Evolutionary conservation across 2,329 filamentous ascomycete genomes (phyloP).

Genomic region (Botrytis tulipae): DNA sequence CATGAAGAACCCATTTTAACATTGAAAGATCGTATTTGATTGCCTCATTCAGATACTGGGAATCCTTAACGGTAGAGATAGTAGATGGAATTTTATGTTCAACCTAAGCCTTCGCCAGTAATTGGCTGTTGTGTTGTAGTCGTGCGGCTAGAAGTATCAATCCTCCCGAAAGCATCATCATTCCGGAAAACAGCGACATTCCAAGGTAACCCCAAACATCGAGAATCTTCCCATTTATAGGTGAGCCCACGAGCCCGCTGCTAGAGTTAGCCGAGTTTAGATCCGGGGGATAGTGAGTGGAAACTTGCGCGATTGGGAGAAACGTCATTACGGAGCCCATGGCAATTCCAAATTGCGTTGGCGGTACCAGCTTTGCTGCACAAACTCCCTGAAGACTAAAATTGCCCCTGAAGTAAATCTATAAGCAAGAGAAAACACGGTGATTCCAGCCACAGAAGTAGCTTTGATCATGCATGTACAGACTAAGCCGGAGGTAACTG

Average conservation of each 20-base stretch:
- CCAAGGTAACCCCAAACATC: constrained; percentile 26
- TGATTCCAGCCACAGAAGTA: constrained; percentile 11
- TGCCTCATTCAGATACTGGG: not conserved
- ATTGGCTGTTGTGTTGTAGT: constrained; percentile 21
- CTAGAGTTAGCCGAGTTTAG: not conserved
- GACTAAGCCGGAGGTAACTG: not conserved
- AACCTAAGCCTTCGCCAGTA: constrained; percentile 24
- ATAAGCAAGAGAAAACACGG: constrained; percentile 13
- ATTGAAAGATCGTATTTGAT: not conserved
- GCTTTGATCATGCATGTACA: constrained; percentile 14
- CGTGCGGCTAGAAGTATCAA: constrained; percentile 25
- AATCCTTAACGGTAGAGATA: not conserved
- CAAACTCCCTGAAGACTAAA: constrained; percentile 31
- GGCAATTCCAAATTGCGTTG: constrained; percentile 29
- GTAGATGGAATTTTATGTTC: not conserved
- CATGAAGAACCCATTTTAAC: not conserved
- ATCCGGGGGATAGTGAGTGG: not conserved
- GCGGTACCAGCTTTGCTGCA: constrained; percentile 25
- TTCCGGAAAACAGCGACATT: constrained; percentile 31
- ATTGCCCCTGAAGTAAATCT: constrained; percentile 29
- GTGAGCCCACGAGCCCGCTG: constrained; percentile 30
- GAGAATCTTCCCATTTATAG: constrained; percentile 31
- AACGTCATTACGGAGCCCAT: constrained; percentile 30
- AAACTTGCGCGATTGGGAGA: constrained; percentile 27
- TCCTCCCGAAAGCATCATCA: constrained; percentile 28